Evolutionary conservation across 2,329 filamentous ascomycete species (phyloP).

Genomic region (Cercospora sp.): DNA sequence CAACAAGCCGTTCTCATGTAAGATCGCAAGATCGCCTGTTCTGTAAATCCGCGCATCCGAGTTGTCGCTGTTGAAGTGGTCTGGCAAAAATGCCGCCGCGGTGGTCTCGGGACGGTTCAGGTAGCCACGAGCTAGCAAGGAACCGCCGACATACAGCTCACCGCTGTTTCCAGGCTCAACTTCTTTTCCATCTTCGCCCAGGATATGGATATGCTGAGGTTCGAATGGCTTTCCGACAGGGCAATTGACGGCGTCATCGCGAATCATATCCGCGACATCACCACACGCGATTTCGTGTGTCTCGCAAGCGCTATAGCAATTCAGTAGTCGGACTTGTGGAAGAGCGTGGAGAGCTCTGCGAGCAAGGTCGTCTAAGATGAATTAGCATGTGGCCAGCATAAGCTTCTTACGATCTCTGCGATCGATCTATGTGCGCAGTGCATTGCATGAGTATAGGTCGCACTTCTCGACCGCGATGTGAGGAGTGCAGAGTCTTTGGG

Average conservation of each 20-base stretch:
- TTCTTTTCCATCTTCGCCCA: conserved; percentile 67
- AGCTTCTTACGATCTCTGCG: not conserved
- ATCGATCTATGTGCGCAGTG: not conserved
- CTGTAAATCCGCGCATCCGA: conserved; percentile 70
- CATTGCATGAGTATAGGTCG: not conserved
- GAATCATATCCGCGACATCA: conserved; percentile 66
- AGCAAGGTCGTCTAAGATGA: conserved; percentile 64
- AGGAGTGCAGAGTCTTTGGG: not conserved
- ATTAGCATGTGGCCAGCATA: not conserved
- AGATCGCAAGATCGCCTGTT: conserved; percentile 69
- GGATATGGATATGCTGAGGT: conserved; percentile 68
- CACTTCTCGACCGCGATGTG: not conserved
- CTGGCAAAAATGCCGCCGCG: conserved; percentile 66
- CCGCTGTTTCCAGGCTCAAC: conserved; percentile 65
- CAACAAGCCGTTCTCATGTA: conserved; percentile 66
- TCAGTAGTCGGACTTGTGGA: conserved; percentile 69
- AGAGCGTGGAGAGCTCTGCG: conserved; percentile 67
- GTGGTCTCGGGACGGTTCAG: conserved; percentile 79
- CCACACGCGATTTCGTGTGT: conserved; percentile 79
- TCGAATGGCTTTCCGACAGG: conserved; percentile 72
- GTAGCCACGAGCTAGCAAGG: conserved; percentile 72
- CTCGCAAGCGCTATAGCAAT: conserved; percentile 80
- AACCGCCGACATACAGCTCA: conserved; percentile 75
- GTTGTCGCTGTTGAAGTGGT: conserved; percentile 60
- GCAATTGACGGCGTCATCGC: conserved; percentile 66